Evolutionary conservation across 352 stramenopile genomes (phyloP), one percentile per base, ranked within the genome.

Genomic region (Phytophthora aleatoria): DNA sequence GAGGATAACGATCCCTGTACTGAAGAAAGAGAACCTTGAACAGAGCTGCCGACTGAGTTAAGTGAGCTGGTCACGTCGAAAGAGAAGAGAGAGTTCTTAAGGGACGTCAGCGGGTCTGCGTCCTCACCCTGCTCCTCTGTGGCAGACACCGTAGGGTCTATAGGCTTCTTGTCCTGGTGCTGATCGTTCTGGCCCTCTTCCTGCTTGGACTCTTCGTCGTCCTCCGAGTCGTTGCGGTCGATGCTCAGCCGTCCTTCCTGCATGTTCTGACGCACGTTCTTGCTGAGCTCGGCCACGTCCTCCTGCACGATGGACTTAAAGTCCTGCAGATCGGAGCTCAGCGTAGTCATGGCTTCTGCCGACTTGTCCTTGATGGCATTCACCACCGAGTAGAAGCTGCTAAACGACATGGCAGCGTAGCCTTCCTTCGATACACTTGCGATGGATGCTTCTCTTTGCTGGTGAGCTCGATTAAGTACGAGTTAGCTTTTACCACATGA

Each of bases 301-400:
- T 89, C 83, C 58, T 90, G 83, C 16, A 92, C 75, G 50, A 89
- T 87, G 28, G 81, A 57, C 33, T 74, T 76, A 33, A 92, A 92
- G 28, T 92, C 83, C 63, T 87, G 82, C 16, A 92, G 57, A 53
- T 92, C 83, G 8, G 83, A 85, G 54, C 77, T 90, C 36, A 92
- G 64, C n/a, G 79, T 92, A 57, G 71, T 80, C 61, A 92, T 85
- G 45, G 83, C 83, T 62, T 92, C 78, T 13, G 81, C 79, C 42
- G 83, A 92, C 77, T 80, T 80, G 69, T 77, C 73, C 65, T 80
- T 80, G 41, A 80, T 68, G 35, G 69, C 71, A 47, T 73, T 80
- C 26, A 80, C 73, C 30, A 81, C 69, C 52, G 73, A 81, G 62
- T 71, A 81, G 61, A 81, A 81, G 60, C 69, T 79, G 60, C 65